These are phyloP conservation scores for Clarireedia sp. DNA, from an alignment of 2,329 filamentous ascomycete species.

Conservation along the genomic window DNA sequence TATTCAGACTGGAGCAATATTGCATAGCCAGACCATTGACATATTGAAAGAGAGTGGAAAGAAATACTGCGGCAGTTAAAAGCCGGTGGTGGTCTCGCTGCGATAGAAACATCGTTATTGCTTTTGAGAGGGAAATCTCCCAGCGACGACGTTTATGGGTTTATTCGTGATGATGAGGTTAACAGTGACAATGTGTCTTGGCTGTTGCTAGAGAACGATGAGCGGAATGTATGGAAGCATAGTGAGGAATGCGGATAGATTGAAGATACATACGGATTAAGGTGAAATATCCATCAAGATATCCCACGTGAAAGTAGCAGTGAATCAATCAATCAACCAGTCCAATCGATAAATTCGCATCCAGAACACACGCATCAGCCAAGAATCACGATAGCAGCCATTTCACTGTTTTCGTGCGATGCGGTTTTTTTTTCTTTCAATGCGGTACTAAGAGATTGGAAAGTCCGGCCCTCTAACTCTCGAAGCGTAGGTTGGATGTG, in stretches of 20 bases:
- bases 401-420: neutral
- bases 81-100: conserved; percentile 18
- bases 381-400: neutral
- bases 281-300: conserved; percentile 21
- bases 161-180: neutral
- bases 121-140: conserved; percentile 4
- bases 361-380: neutral
- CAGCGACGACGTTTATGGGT: neutral
- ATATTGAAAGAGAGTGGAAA: conserved; percentile 11
- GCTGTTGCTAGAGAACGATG: conserved; percentile 6
- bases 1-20: conserved; percentile 43
- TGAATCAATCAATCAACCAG: conserved; percentile 1
- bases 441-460: neutral
- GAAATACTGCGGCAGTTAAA: conserved; percentile 17
- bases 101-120: conserved; percentile 12
- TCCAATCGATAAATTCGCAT: neutral
- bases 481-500: neutral
- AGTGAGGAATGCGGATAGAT: conserved; percentile 11
- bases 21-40: conserved; percentile 13
- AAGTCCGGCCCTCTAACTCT: neutral
- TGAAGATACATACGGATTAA: neutral
- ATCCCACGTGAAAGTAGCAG: conserved; percentile 21
- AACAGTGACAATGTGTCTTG: conserved; percentile 2
- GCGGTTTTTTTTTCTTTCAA: no score
- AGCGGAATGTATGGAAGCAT: conserved; percentile 9